Percentiles rank a stretch among this genome's conserved stretches.
These are phyloP conservation scores for Powellomyces hirtus DNA, from an alignment of 192 early-diverging fungal genomes.

Conservation along the genomic window DNA sequence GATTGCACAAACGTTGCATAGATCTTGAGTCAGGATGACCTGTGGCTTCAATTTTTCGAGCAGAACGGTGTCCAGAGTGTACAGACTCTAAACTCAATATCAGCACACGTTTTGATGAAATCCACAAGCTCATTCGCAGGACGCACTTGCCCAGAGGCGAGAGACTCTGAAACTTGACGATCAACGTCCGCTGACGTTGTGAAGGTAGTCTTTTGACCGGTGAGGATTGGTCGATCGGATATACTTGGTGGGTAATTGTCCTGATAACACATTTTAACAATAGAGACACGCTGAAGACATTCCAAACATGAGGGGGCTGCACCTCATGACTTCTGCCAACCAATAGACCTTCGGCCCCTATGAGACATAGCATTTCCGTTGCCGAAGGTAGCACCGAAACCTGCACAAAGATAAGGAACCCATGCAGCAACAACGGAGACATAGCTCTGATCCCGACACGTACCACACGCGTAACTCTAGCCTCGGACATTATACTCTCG, in stretches of 20 bases:
- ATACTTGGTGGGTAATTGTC: constrained; percentile 46
- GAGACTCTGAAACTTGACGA: constrained; percentile 39
- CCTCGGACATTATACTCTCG: no score
- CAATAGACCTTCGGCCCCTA: constrained; percentile 35
- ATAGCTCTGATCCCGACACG: no score
- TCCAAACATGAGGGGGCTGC: no score
- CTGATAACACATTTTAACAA: constrained; percentile 12
- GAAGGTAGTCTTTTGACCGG: constrained; percentile 49
- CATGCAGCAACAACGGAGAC: no score
- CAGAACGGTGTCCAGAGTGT: constrained; percentile 41
- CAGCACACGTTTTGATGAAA: no score
- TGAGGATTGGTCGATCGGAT: constrained; percentile 42
- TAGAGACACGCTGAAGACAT: no score
- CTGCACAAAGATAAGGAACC: no score
- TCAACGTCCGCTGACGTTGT: constrained; percentile 46
- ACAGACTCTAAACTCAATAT: constrained; percentile 40
- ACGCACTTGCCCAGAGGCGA: constrained; percentile 30
- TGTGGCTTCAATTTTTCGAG: constrained; percentile 40
- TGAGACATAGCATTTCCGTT: constrained; percentile 41
- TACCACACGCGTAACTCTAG: no score
- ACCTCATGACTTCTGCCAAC: constrained; percentile 47
- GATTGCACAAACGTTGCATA: constrained; percentile 55
- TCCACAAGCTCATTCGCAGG: no score
- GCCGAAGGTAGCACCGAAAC: constrained; percentile 46
- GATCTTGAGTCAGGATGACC: constrained; percentile 52